Evolutionary conservation across 225 moss, liverwort and hornwort genomes (phyloP), one percentile per base, ranked within the genome.

Genomic region (Antitrichia curtipendula): DNA sequence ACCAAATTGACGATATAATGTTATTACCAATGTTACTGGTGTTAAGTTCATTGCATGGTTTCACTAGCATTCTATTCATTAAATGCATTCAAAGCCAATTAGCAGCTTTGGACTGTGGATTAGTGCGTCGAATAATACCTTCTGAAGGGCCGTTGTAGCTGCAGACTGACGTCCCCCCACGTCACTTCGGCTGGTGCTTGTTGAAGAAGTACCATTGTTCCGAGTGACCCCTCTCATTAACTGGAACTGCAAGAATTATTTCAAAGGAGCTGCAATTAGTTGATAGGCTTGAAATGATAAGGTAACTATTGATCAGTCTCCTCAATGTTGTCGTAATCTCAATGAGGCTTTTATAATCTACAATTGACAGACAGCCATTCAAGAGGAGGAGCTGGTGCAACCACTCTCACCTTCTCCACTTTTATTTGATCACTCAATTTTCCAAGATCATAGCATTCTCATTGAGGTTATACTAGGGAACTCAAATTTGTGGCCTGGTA

Each of bases 61-160:
- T 75, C 53, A 23, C 52, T 14, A 9, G 36, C 15, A 76, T 36
- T 53, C 75, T 76, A 15, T 13, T 36, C 36, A 52, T 13, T 22
- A 9, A 52, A 75, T n/a, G n/a, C 24, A 24, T 54, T 69, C 32
- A 49, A 38, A 16, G 47, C 9, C 10, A 72, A 81, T 62, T 34
- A 21, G 23, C n/a, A 56, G 68, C 24, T 84, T 85, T 78, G 38
- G 45, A 45, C 71, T 53, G 38, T 50, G 41, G 12, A 53, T 53
- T 43, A 15, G 80, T 47, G 56, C 43, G 52, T 57, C 40, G 71
- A 85, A 64, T 34, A 16, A 53, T 81, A 93, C 93, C 92, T 92
- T 93, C 84, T 93, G 93, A 65, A 93, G 84, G 59, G 92, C 90
- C 61, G 91, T 93, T 72, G 93, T 93, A 41, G 90, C 89, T 81